phyloP scores from a whole-genome alignment of 2,329 filamentous ascomycete genomes.

The Aspergillus tamarii region DNA sequence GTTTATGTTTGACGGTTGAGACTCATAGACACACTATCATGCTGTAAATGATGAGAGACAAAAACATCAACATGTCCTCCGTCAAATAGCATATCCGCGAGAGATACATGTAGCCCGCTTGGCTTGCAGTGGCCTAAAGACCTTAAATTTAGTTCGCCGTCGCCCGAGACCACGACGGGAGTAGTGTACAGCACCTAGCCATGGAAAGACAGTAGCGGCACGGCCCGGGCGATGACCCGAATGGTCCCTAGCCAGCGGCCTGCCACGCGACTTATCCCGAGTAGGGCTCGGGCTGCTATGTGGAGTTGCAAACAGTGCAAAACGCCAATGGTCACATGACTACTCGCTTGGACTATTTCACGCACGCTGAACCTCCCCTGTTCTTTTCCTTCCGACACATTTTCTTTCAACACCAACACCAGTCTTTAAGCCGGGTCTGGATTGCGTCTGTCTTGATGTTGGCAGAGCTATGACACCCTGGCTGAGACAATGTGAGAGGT shows the following conservation, averaged over 20 bases:
- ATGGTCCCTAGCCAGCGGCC: not conserved
- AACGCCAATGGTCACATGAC: conserved; percentile 13
- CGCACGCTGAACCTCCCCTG: conserved; percentile 11
- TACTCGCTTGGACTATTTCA: conserved; percentile 12
- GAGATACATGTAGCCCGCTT: not conserved
- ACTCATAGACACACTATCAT: not conserved
- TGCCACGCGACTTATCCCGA: not conserved
- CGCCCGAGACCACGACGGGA: not conserved
- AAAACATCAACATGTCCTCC: not conserved
- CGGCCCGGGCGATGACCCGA: conserved; percentile 15
- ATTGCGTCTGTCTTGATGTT: conserved; percentile 16
- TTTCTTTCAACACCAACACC: not conserved
- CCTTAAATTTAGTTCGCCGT: conserved; percentile 3
- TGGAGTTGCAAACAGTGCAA: conserved; percentile 18
- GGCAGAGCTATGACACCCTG: conserved; percentile 8
- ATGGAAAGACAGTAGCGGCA: conserved; percentile 10
- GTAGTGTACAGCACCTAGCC: not conserved
- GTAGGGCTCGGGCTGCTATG: conserved; percentile 3
- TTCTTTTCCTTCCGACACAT: conserved; percentile 11
- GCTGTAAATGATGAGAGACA: not conserved
- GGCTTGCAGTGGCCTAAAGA: conserved; percentile 1
- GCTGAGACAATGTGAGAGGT: conserved; percentile 5
- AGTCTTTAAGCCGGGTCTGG: not conserved
- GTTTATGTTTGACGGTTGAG: not conserved
- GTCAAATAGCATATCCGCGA: not conserved